Evolutionary conservation across 805 yeast species (phyloP), one percentile per base, ranked within the genome.

Genomic region (Maudiozyma saulgeensis): DNA sequence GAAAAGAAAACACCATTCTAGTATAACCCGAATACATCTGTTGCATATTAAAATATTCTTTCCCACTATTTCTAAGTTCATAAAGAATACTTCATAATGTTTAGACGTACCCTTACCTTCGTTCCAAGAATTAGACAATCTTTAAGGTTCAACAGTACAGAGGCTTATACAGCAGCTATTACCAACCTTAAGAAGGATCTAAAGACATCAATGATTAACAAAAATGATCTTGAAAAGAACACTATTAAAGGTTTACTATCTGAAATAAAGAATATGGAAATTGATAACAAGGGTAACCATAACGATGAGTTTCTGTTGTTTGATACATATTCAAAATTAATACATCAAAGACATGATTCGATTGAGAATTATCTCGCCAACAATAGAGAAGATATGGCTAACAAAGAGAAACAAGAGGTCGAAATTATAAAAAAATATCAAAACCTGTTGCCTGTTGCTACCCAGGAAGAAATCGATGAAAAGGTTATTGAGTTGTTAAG

Each of bases 301-400:
- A 42, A 48, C 7, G 51, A 48, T 19, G 76, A 71, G 49, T 69
- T 64, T 47, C 51, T 59, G n/a, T 52, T 73, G 4, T 64, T 57
- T 43, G 72, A 69, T 32, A 53, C 67, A 2, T 67, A 71, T 53
- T 61, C 69, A 19, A 78, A 76, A 49, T 62, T 78, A 54, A 66
- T 78, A 32, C 65, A 68, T 21, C 80, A 79, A 55, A 70, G 84
- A 52, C 57, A 54, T 26, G 79, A 77, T 50, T 74, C 83, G 0
- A 72, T 73, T 42, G 67, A 61, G 11, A 78, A 78, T 56, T 81
- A 74, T 56, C 45, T 55, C 12, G 62, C 65, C 16, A 75, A 76
- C 46, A 62, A 68, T 9, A 72, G 87, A 54, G 61, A 57, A 2
- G 86, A 81, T 51, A 64, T 81, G 51, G 81, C 74, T 1, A 75